phyloP scores from a whole-genome alignment of 2,329 filamentous ascomycete genomes.

The Aspergillus transmontanensis region DNA sequence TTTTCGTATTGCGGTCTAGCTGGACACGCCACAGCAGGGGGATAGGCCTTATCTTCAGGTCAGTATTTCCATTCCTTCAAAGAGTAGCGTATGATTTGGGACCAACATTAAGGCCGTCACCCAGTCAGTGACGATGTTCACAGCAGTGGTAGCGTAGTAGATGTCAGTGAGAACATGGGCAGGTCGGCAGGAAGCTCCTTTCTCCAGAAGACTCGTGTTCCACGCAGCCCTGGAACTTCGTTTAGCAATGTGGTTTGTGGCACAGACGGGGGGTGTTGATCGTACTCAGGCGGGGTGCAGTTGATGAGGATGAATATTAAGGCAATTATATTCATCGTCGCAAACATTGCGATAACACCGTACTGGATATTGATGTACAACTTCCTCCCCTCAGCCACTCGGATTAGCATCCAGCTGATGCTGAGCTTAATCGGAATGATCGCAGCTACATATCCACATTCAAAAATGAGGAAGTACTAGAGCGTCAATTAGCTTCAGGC shows the following conservation, averaged over 20 bases:
- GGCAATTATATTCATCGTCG: slow-evolving; percentile 26
- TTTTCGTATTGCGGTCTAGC: slow-evolving; percentile 47
- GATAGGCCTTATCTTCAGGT: slow-evolving; percentile 37
- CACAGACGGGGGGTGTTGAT: not conserved
- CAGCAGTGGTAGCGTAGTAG: slow-evolving; percentile 28
- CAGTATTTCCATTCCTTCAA: slow-evolving; percentile 32
- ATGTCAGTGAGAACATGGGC: slow-evolving; percentile 25
- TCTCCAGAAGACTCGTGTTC: slow-evolving; percentile 17
- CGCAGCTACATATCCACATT: slow-evolving; percentile 29
- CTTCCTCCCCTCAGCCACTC: slow-evolving; percentile 26
- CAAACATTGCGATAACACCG: slow-evolving; percentile 20
- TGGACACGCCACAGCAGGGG: slow-evolving; percentile 46
- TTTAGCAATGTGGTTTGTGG: not conserved
- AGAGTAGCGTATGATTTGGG: not conserved
- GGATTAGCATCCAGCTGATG: slow-evolving; percentile 30
- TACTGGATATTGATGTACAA: slow-evolving; percentile 26
- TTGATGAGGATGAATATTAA: slow-evolving; percentile 27
- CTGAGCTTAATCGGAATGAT: slow-evolving; percentile 32
- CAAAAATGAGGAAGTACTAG: slow-evolving; percentile 30
- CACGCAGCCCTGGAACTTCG: slow-evolving; percentile 21
- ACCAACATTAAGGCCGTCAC: slow-evolving; percentile 25
- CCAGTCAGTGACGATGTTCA: slow-evolving; percentile 30
- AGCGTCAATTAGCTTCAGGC: not conserved
- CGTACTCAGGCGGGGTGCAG: slow-evolving; percentile 25
- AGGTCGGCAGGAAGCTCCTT: slow-evolving; percentile 24